phyloP scores from a whole-genome alignment of 176 grass and related monocot genomes.

The Oryza longistaminata region DNA sequence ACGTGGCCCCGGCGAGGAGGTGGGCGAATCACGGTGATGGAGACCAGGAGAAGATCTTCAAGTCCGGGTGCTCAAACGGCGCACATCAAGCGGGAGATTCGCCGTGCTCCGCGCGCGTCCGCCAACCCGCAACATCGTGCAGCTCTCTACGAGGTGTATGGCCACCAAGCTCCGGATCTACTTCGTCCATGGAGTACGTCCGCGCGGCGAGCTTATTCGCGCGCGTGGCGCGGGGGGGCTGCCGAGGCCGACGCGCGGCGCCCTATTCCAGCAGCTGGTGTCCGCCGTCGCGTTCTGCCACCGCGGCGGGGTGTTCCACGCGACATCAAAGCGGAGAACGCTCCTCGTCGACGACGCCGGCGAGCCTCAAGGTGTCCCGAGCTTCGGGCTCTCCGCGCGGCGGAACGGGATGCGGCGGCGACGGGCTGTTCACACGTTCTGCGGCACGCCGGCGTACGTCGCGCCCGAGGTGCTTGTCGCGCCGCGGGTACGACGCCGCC shows the following conservation, averaged over 20 bases:
- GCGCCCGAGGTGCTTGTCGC: slow-evolving; percentile 92
- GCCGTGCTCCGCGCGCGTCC: slow-evolving; percentile 80
- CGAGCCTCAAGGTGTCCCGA: slow-evolving; percentile 93
- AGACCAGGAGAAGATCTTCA: slow-evolving; percentile 92
- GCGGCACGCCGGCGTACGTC: slow-evolving; percentile 94
- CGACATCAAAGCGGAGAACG: slow-evolving; percentile 98
- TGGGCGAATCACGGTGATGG: slow-evolving; percentile 89
- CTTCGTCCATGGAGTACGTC: slow-evolving; percentile 99
- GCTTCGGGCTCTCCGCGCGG: slow-evolving; percentile 86
- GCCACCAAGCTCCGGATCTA: slow-evolving; percentile 96
- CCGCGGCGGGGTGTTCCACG: slow-evolving; percentile 88
- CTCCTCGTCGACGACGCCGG: slow-evolving; percentile 83
- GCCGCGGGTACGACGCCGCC: slow-evolving; percentile 72
- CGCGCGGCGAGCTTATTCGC: slow-evolving; percentile 94
- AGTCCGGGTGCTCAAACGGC: slow-evolving; percentile 58
- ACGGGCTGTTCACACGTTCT: slow-evolving; percentile 98
- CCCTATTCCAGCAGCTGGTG: slow-evolving; percentile 96
- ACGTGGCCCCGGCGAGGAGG: slow-evolving; percentile 58
- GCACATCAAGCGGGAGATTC: slow-evolving; percentile 97
- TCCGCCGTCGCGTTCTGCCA: slow-evolving; percentile 96
- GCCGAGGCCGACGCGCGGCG: slow-evolving; percentile 61
- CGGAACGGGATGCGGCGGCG: slow-evolving; percentile 78
- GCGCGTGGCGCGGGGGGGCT: slow-evolving; percentile 62
- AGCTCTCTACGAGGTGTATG: slow-evolving; percentile 95
- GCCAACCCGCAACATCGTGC: slow-evolving; percentile 95